Percentiles rank a stretch among this genome's conserved stretches.
phyloP scores from a whole-genome alignment of 805 yeast species.

The Starmerella vaccinii region DNA sequence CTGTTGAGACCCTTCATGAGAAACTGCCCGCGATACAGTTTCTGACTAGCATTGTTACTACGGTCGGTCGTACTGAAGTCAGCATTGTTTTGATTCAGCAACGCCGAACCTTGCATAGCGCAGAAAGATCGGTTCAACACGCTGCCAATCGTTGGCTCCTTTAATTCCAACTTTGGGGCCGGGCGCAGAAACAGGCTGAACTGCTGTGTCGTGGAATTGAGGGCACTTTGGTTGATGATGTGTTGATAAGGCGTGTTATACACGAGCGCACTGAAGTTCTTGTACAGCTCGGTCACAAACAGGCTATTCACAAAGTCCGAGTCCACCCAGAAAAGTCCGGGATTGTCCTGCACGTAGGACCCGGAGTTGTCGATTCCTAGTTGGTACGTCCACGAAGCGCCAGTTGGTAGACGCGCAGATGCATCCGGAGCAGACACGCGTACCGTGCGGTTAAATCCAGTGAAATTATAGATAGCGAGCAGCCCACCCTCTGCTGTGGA shows the following conservation, averaged over 20 bases:
- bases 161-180: not conserved
- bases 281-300: conserved; percentile 39
- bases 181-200: conserved; percentile 14
- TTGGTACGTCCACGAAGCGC: conserved; percentile 46
- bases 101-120: conserved; percentile 51
- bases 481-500: conserved; percentile 20
- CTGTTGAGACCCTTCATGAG: conserved; percentile 49
- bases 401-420: not conserved
- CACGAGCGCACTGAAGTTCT: conserved; percentile 13
- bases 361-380: conserved; percentile 45
- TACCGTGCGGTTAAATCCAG: conserved; percentile 12
- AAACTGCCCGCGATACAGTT: conserved; percentile 45
- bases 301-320: conserved; percentile 60
- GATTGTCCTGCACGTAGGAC: conserved; percentile 10
- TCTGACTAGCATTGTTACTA: conserved; percentile 32
- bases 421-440: conserved; percentile 7
- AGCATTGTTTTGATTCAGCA: conserved; percentile 29
- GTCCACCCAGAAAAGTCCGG: conserved; percentile 44
- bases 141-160: not conserved
- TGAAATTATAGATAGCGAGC: conserved; percentile 6
- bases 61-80: conserved; percentile 34
- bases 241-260: conserved; percentile 15
- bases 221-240: conserved; percentile 10
- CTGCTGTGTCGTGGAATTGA: conserved; percentile 11
- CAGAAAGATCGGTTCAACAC: conserved; percentile 52